Base-by-base conservation (phyloP, 768 basidiomycete genomes). In the Tulasnella sp. region DNA sequence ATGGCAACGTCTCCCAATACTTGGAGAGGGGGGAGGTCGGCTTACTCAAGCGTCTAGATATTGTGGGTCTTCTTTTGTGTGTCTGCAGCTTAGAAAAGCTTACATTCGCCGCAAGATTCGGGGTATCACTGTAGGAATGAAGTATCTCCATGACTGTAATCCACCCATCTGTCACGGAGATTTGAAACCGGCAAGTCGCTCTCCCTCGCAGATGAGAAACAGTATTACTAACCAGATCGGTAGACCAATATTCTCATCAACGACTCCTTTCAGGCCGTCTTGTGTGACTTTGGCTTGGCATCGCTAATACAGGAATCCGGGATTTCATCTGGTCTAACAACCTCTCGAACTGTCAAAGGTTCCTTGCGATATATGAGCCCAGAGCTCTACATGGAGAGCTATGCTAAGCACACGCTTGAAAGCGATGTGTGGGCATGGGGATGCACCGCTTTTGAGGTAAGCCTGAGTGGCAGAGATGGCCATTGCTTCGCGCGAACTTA, bases 341-440 rank as follows among this genome's bases (percentile, higher is more conserved):
- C 64, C 12, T 69, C 64, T 34, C 64, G 64, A 5, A 31, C 64
- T 20, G 12, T 37, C 31, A 69, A 69, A 20, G 64, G 64, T 22
- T 31, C 64, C 7, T 11, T 28, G 16, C 64, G 64, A 69, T 69
- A 69, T 14, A 69, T 69, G 64, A 37, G 34, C 18, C 64, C 64
- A 69, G 64, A 69, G 16, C 64, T 69, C 6, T 6, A 28, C 5
- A 20, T 69, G 16, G 34, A 69, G 28, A 16, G 18, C 1, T 31
- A 69, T 28, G 34, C 28, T 12, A 69, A 22, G 31, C 64, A 34
- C 14, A 69, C 28, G 2, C 34, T 69, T 16, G 28, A 4, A 28
- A 69, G 64, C 34, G 64, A 69, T 37, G 28, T 37, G 18, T 69
- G 64, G 64, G 64, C 64, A 34, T 69, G 64, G 64, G 64, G 31